Evolutionary conservation across 345 rosid genomes (phyloP).

Genomic region (Nephelium lappaceum): DNA sequence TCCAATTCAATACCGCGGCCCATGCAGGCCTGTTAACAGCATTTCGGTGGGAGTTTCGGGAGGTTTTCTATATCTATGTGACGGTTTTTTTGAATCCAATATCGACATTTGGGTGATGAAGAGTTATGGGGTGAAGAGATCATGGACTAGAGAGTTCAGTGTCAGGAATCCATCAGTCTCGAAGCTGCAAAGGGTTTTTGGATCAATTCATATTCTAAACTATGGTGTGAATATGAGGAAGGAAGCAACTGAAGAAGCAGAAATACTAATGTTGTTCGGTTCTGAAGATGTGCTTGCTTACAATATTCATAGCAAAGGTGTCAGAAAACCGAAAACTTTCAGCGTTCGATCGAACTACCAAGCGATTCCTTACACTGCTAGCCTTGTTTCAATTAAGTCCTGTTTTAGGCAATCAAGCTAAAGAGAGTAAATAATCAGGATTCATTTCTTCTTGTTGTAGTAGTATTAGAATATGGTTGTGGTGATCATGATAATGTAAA

Average conservation of each 20-base stretch:
- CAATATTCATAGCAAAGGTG: conserved; percentile 30
- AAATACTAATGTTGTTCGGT: conserved; percentile 7
- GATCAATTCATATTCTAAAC: not conserved
- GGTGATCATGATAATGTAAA: not conserved
- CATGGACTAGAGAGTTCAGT: conserved; percentile 33
- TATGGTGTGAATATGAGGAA: not conserved
- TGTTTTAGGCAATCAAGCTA: not conserved
- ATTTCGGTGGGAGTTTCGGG: conserved; percentile 16
- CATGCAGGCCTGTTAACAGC: conserved; percentile 13
- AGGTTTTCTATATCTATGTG: conserved; percentile 34
- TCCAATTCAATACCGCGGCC: not conserved
- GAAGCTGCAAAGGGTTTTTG: conserved; percentile 14
- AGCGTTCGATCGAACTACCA: not conserved
- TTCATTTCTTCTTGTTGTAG: not conserved
- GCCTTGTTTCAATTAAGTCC: not conserved
- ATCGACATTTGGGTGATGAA: conserved; percentile 31
- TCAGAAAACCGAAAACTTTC: not conserved
- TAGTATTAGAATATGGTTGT: not conserved
- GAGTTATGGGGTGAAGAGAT: conserved; percentile 23
- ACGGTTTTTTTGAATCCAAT: conserved; percentile 5
- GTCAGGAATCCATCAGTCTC: conserved; percentile 15
- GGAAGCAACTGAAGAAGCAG: conserved; percentile 30
- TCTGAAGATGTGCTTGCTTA: conserved; percentile 19
- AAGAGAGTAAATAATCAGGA: not conserved
- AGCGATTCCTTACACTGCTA: conserved; percentile 32